Evolutionary conservation across 2,329 filamentous ascomycete genomes (phyloP).

Genomic region (Colletotrichum sp.): DNA sequence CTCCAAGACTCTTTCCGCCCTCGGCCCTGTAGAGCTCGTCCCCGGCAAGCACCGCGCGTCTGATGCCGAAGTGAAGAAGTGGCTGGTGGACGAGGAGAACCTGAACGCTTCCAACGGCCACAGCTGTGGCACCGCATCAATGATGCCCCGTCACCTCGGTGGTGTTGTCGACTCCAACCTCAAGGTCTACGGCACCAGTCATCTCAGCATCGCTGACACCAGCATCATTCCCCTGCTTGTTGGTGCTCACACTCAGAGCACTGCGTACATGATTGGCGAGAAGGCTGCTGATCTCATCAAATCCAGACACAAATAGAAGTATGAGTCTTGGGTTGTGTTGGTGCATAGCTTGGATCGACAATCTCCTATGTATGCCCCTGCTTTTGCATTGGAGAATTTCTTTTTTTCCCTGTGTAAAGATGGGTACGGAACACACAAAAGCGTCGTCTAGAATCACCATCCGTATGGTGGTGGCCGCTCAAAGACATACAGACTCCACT

Average conservation of each 20-base stretch:
- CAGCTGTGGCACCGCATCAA: conserved; percentile 20
- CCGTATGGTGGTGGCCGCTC: too few relatives aligned
- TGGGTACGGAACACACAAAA: too few relatives aligned
- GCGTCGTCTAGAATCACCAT: too few relatives aligned
- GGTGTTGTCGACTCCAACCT: conserved; percentile 22
- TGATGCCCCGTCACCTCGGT: conserved; percentile 21
- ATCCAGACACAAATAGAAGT: too few relatives aligned
- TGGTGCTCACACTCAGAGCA: conserved; percentile 32
- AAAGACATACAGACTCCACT: too few relatives aligned
- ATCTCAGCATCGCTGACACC: conserved; percentile 47
- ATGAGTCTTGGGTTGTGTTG: too few relatives aligned
- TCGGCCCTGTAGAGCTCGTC: conserved; percentile 37
- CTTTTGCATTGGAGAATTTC: too few relatives aligned
- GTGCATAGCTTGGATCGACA: too few relatives aligned
- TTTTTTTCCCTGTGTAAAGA: too few relatives aligned
- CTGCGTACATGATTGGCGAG: conserved; percentile 37
- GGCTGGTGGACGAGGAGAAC: background rate
- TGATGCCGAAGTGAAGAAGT: conserved; percentile 27
- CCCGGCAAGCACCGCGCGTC: conserved; percentile 37
- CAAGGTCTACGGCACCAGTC: conserved; percentile 16
- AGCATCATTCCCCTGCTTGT: conserved; percentile 45
- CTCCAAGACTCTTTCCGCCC: conserved; percentile 34
- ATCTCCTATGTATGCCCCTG: too few relatives aligned
- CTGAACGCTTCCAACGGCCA: conserved; percentile 23
- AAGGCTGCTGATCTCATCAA: conserved; percentile 40